Evolutionary conservation across 495 filamentous ascomycete species (phyloP).

Genomic region (Aspergillus indologenus): DNA sequence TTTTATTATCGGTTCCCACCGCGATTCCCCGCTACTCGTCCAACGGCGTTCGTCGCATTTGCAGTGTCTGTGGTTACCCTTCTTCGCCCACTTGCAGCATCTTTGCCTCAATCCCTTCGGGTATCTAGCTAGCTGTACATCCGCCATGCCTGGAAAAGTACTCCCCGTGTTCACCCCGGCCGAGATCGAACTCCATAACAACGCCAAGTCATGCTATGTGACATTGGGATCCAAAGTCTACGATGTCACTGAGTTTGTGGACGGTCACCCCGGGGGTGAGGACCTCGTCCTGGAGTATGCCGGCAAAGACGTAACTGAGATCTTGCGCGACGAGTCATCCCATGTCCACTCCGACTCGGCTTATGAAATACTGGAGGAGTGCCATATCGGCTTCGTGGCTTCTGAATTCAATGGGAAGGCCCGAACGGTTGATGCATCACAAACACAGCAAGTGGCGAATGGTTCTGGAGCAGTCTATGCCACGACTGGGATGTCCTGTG

Average conservation of each 20-base stretch:
- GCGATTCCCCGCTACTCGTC: slow-evolving; percentile 8
- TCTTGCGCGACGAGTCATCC: slow-evolving; percentile 79
- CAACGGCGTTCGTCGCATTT: slow-evolving; percentile 11
- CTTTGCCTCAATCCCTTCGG: background rate
- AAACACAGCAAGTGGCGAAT: slow-evolving; percentile 39
- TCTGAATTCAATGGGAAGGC: slow-evolving; percentile 30
- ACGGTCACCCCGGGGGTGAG: slow-evolving; percentile 85
- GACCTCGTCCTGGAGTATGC: slow-evolving; percentile 87
- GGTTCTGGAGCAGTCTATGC: slow-evolving; percentile 53
- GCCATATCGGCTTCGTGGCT: slow-evolving; percentile 75
- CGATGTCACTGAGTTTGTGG: slow-evolving; percentile 87
- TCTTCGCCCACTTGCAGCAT: background rate
- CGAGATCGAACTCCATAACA: slow-evolving; percentile 80
- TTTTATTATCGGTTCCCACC: slow-evolving; percentile 18
- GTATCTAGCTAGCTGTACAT: slow-evolving; percentile 4
- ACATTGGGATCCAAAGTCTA: slow-evolving; percentile 86
- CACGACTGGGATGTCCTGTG: slow-evolving; percentile 80
- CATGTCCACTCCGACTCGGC: slow-evolving; percentile 86
- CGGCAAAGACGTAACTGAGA: slow-evolving; percentile 79
- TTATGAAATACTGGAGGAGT: slow-evolving; percentile 86
- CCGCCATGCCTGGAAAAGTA: slow-evolving; percentile 51
- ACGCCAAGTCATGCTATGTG: slow-evolving; percentile 84
- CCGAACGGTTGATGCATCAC: slow-evolving; percentile 34
- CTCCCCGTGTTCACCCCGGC: slow-evolving; percentile 74
- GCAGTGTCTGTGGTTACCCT: slow-evolving; percentile 9